Evolutionary conservation across 2,329 filamentous ascomycete genomes (phyloP).

Genomic region (Penicillium sp.): DNA sequence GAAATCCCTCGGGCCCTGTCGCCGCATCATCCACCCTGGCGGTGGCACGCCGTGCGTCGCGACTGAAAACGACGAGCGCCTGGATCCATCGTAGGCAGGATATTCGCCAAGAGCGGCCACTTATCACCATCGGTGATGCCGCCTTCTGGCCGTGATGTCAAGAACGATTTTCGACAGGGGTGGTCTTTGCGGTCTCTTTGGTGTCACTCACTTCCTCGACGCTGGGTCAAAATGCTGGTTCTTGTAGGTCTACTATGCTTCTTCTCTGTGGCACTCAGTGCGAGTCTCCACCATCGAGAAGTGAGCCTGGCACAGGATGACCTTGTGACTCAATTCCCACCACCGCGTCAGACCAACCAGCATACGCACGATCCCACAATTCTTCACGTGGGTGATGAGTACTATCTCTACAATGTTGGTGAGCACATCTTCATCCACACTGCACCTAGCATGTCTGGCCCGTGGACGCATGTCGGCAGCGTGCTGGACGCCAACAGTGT

Average conservation of each 20-base stretch:
- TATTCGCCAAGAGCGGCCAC: conserved; percentile 22
- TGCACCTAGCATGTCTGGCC: conserved; percentile 29
- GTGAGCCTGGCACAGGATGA: conserved; percentile 6
- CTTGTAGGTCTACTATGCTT: conserved; percentile 19
- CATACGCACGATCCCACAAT: conserved; percentile 37
- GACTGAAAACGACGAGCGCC: conserved; percentile 24
- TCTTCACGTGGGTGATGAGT: conserved; percentile 25
- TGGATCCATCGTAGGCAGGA: conserved; percentile 18
- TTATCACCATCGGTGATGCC: conserved; percentile 25
- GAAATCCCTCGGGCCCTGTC: conserved; percentile 13
- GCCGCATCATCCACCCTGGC: conserved; percentile 16
- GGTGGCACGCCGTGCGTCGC: conserved; percentile 22
- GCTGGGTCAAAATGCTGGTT: conserved; percentile 24
- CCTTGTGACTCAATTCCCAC: conserved; percentile 14
- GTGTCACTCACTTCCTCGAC: conserved; percentile 19
- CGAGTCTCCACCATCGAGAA: conserved; percentile 11
- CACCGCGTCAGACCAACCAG: conserved; percentile 24
- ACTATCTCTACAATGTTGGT: conserved; percentile 36
- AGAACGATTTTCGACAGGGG: conserved; percentile 16
- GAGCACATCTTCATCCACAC: conserved; percentile 32
- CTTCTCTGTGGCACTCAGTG: conserved; percentile 16
- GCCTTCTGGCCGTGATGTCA: conserved; percentile 6
- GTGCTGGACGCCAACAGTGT: conserved; percentile 32
- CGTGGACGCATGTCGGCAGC: conserved; percentile 31
- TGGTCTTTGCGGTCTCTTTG: conserved; percentile 16